phyloP scores from a whole-genome alignment of 140 eudicot species.

The Bidens hawaiensis region DNA sequence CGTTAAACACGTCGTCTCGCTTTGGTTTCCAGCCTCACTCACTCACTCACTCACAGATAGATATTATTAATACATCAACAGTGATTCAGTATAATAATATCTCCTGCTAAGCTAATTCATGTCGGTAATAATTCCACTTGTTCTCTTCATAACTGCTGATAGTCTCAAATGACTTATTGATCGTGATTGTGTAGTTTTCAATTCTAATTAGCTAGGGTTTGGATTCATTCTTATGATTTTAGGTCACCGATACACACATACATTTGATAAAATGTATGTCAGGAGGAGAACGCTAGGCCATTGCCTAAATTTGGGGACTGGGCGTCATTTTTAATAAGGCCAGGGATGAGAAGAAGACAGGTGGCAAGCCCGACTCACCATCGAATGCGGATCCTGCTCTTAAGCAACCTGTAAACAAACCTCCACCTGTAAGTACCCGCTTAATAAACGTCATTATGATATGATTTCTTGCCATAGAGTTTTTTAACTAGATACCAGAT shows the following conservation, averaged over 20 bases:
- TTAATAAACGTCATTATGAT: not conserved
- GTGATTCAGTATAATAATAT: conserved; percentile 6
- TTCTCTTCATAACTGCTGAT: not conserved
- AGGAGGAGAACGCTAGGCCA: conserved; percentile 70
- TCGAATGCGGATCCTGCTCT: conserved; percentile 42
- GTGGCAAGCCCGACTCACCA: conserved; percentile 72
- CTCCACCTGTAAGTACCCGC: conserved; percentile 61
- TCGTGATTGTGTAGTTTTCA: too few relatives aligned
- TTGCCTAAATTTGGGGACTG: conserved; percentile 90
- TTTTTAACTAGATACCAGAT: not conserved
- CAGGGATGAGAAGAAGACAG: conserved; percentile 76
- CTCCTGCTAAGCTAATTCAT: conserved; percentile 24
- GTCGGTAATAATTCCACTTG: conserved; percentile 24
- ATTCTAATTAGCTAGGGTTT: not conserved
- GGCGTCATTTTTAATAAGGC: conserved; percentile 81
- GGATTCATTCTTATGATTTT: not conserved
- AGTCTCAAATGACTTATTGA: not conserved
- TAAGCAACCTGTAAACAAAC: conserved; percentile 44
- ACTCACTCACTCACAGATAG: too few relatives aligned
- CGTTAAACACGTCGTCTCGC: too few relatives aligned
- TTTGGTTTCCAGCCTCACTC: conserved; percentile 7
- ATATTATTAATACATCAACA: conserved; percentile 4
- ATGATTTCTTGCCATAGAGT: conserved; percentile 8
- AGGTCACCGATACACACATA: too few relatives aligned
- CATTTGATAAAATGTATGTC: not conserved